A percentile compares a stretch with the other conserved stretches of the same genome.
Evolutionary conservation across 495 filamentous ascomycete species (phyloP).

Genomic region (Achaetomiella virescens): DNA sequence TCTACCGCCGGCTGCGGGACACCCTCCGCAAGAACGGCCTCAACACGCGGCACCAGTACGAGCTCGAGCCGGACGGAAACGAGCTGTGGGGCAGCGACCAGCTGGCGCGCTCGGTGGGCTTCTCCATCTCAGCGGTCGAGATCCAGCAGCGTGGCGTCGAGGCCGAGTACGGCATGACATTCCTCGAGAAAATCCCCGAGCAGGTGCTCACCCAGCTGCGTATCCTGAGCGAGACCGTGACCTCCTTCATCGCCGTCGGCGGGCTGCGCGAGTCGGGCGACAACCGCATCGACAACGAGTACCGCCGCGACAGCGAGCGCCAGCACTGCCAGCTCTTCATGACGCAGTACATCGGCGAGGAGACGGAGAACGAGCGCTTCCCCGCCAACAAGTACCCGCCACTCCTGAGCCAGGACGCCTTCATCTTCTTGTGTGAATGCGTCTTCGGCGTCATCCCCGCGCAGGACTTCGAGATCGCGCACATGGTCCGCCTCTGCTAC

Average conservation of each 20-base stretch:
- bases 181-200: slow-evolving; percentile 80
- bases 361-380: slow-evolving; percentile 20
- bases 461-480: slow-evolving; percentile 63
- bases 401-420: slow-evolving; percentile 71
- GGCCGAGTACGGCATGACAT: slow-evolving; percentile 63
- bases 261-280: slow-evolving; percentile 52
- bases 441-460: slow-evolving; percentile 51
- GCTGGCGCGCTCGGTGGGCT: slow-evolving; percentile 68
- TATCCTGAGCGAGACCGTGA: slow-evolving; percentile 79
- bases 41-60: slow-evolving; percentile 35
- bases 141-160: slow-evolving; percentile 86
- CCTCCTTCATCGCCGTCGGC: slow-evolving; percentile 76
- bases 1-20: slow-evolving; percentile 73
- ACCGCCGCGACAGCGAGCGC: slow-evolving; percentile 59
- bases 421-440: slow-evolving; percentile 78
- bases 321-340: slow-evolving; percentile 76
- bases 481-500: slow-evolving; percentile 84
- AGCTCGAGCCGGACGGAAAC: slow-evolving; percentile 10
- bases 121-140: slow-evolving; percentile 84
- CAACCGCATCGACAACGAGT: slow-evolving; percentile 61
- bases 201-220: slow-evolving; percentile 82
- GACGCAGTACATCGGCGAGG: slow-evolving; percentile 41
- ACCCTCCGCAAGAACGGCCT: slow-evolving; percentile 71
- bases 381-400: slow-evolving; percentile 51
- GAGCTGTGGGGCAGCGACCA: slow-evolving; percentile 58